Base-by-base conservation (phyloP, 2,329 filamentous ascomycete species). In the Aspergillus spinulosporus region DNA sequence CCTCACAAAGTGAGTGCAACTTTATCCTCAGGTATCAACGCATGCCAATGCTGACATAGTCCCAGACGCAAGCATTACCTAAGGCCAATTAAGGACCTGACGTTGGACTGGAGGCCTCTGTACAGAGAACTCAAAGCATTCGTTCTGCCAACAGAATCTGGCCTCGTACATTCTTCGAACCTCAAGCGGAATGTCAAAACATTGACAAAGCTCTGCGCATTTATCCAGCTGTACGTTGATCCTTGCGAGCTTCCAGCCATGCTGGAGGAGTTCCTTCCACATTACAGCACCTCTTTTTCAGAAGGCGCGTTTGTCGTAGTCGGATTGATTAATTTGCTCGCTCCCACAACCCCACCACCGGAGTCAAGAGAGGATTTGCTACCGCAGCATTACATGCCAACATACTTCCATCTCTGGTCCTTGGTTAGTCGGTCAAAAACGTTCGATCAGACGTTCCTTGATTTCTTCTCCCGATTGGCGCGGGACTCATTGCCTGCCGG, bases 361-460 rank as follows among this genome's bases (percentile, higher is more conserved):
- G 81, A 85, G 28, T 85, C 85, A 31, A 84, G 88, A 64, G 79
- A 81, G 32, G 85, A 92, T 64, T 84, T 96, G 14, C 87, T 92
- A 64, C 93, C 94, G 1, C 88, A 92, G 63, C 87, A 93, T 68
- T 93, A 95, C 67, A 78, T 97, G 36, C 94, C 94, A 2, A 96
- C 93, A 0, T 88, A 96, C 65, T 99, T 99, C 79, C 94, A 99
- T 72, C 77, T 97, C 1, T 99, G 94, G 94, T 94, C 92, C 1
- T 81, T 97, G 42, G 86, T 97, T 63, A 94, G 91, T 64, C 84
- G 95, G 50, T 97, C 93, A 1, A 94, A 90, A 73, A 82, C 86
- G 3, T 88, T 94, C 59, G 94, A 99, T 72, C 84, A 89, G 56
- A 88, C 88, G 60, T 92, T 96, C 67, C 84, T 97, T 61, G 94